A percentile compares a stretch with the other conserved stretches of the same genome.
Evolutionary conservation across 441 rosid genomes (phyloP).

Genomic region (Populus hybrid): DNA sequence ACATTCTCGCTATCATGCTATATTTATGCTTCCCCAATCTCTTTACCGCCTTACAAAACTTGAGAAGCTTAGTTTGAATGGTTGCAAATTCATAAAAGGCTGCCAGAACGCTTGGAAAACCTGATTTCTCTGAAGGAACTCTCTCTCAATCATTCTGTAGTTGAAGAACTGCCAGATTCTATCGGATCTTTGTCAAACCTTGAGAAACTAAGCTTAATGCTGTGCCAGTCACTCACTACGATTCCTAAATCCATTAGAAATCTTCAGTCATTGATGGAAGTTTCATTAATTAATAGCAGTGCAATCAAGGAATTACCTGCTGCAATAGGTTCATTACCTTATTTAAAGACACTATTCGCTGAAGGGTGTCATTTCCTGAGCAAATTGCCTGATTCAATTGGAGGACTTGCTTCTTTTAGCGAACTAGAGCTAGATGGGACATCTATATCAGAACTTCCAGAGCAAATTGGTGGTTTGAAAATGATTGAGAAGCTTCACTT

Average conservation of each 20-base stretch:
- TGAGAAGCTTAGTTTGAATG: no score
- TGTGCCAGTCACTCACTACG: constrained; percentile 19
- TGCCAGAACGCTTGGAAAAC: no score
- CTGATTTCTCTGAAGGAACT: no score
- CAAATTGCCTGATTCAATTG: constrained; percentile 44
- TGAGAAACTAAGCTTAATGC: no score
- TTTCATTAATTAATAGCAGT: constrained; percentile 20
- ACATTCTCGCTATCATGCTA: no score
- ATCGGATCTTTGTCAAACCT: no score
- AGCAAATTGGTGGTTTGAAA: constrained; percentile 38
- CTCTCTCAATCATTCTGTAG: no score
- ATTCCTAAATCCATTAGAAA: constrained; percentile 43
- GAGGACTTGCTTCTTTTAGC: constrained; percentile 36
- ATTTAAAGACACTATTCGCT: constrained; percentile 35
- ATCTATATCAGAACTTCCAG: constrained; percentile 41
- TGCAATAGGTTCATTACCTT: constrained; percentile 30
- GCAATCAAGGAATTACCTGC: constrained; percentile 40
- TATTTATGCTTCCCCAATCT: no score
- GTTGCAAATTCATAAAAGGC: no score
- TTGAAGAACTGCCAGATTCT: no score
- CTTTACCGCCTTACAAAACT: no score
- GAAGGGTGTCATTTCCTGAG: constrained; percentile 33
- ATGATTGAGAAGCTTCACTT: no score
- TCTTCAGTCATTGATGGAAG: constrained; percentile 33
- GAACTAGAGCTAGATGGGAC: constrained; percentile 39